These are phyloP conservation scores for Cryphonectria naterciae DNA, from an alignment of 2,329 filamentous ascomycete species.

Conservation along the genomic window DNA sequence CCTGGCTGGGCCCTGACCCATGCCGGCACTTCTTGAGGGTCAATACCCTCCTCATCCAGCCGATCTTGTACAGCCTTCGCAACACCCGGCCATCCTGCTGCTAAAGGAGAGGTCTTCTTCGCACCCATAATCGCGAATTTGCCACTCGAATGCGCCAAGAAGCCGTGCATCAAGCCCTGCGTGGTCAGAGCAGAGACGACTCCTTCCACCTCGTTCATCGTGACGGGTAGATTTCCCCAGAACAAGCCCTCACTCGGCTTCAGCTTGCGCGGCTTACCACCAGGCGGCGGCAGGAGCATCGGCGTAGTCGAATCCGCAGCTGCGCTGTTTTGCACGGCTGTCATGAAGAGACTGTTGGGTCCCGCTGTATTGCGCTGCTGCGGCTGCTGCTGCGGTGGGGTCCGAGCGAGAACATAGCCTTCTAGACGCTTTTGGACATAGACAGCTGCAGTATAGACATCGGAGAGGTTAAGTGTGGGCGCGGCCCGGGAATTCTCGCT, in stretches of 20 bases:
- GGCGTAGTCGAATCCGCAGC: slow-evolving; percentile 36
- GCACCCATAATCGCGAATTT: slow-evolving; percentile 84
- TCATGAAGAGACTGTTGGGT: slow-evolving; percentile 56
- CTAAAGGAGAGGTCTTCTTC: slow-evolving; percentile 65
- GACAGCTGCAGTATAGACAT: slow-evolving; percentile 66
- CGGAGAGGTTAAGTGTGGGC: slow-evolving; percentile 73
- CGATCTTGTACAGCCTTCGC: slow-evolving; percentile 70
- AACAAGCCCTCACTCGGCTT: slow-evolving; percentile 63
- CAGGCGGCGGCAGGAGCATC: slow-evolving; percentile 53
- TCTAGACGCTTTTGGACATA: slow-evolving; percentile 69
- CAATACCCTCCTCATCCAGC: slow-evolving; percentile 60
- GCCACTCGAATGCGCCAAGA: slow-evolving; percentile 75
- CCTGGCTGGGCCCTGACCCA: slow-evolving; percentile 62
- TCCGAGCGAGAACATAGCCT: slow-evolving; percentile 53
- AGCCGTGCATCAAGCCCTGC: slow-evolving; percentile 82
- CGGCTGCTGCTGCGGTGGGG: slow-evolving; percentile 34
- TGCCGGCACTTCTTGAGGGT: slow-evolving; percentile 72
- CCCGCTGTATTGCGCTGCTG: slow-evolving; percentile 42
- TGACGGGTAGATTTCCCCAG: slow-evolving; percentile 65
- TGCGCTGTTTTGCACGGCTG: slow-evolving; percentile 53
- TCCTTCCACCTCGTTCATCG: slow-evolving; percentile 72
- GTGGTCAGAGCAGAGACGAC: slow-evolving; percentile 76
- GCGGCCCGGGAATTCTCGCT: slow-evolving; percentile 61
- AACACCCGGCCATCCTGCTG: slow-evolving; percentile 75
- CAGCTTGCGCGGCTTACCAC: slow-evolving; percentile 52